A percentile compares a stretch with the other conserved stretches of the same genome.
Evolutionary conservation across 306 rosid species (phyloP).

Genomic region (Carpinus viminea): DNA sequence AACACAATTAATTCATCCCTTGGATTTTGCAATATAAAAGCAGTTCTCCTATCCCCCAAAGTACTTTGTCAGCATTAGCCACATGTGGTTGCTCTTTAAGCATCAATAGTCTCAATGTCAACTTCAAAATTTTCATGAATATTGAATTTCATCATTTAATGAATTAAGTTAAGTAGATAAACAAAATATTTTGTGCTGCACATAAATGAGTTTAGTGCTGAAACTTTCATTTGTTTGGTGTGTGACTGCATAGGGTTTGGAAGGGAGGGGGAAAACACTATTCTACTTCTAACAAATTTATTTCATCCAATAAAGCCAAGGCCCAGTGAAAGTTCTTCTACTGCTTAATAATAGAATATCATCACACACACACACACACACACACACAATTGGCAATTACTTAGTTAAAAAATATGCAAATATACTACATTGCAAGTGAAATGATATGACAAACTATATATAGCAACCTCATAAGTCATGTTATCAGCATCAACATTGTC

Average conservation of each 20-base stretch:
- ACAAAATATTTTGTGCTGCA: background rate
- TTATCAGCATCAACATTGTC: constrained; percentile 79
- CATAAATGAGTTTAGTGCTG: background rate
- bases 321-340: background rate
- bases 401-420: background rate
- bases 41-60: background rate
- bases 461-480: constrained; percentile 87
- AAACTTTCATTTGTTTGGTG: background rate
- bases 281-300: background rate
- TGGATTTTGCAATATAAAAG: background rate
- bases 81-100: background rate
- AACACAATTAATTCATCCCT: background rate
- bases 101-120: background rate
- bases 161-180: background rate
- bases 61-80: background rate
- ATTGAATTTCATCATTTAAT: background rate
- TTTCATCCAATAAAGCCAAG: constrained; percentile 1
- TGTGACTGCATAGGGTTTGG: too few species aligned
- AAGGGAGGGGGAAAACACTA: background rate
- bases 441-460: constrained; percentile 7
- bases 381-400: background rate
- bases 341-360: background rate
- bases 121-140: background rate
- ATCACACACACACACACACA: background rate
- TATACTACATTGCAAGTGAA: background rate